Evolutionary conservation across 176 grass and related monocot species (phyloP), one percentile per base, ranked within the genome.

Genomic region (Urochloa ruziziensis): DNA sequence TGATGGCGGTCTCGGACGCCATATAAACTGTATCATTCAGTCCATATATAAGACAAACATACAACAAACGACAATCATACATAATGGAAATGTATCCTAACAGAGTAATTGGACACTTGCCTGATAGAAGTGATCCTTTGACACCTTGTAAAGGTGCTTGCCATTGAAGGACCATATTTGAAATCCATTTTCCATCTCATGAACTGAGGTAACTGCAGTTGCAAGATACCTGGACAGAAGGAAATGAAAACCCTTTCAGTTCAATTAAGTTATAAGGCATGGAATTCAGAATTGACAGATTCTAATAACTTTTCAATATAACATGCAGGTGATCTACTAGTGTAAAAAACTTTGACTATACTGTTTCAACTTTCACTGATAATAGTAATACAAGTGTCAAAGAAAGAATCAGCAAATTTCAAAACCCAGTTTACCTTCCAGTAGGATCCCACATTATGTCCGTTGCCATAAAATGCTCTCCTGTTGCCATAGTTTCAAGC

Each of bases 181-280:
- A 64, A 98, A 98, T 67, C 93, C 96, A 9, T 95, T 98, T 74
- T 98, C 89, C 96, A 98, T 98, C 69, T 98, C 96, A 88, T 98
- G 93, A 35, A 95, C 96, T 18, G 87, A 95, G 66, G 96, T 93
- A 69, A 98, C 91, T 63, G 92, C 81, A 48, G 93, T 95, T 18
- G 87, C 93, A 13, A 95, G 74, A 82, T 91, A 98, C 62, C 91
- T 98, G 75, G 25, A 84, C 28, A 18, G 10, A 89, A 63, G 65
- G 58, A 40, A 3, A 61, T 29, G 16, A 60, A 64, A 67, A 66
- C 11, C 30, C 60, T 82, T 33, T 52, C 33, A 91, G 65, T 47
- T 57, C 53, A 97, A 83, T 3, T 3, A 47, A 47, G 44, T 39
- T 39, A 39, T 39, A n/a, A 17, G 17, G 28, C 10, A 10, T 15